Evolutionary conservation across 768 basidiomycete genomes (phyloP).

Genomic region (Leccinum broughii): DNA sequence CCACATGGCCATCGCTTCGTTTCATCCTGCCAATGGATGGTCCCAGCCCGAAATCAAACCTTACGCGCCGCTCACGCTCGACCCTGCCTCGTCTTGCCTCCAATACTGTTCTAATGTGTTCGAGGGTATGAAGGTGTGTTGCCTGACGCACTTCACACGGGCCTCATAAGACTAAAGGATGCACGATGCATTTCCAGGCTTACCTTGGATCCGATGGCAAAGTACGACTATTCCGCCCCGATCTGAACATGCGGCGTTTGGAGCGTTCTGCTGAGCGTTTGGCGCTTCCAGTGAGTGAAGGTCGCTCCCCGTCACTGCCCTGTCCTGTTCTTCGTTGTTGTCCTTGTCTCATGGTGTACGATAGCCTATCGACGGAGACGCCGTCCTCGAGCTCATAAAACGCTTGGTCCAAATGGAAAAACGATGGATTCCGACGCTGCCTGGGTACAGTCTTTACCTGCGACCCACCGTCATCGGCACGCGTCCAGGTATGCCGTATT

Average conservation of each 20-base stretch:
- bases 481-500: constrained; percentile 30
- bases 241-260: constrained; percentile 84
- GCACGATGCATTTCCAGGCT: no score
- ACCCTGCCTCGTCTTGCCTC: constrained; percentile 46
- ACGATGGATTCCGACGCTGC: constrained; percentile 79
- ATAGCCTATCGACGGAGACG: constrained; percentile 46
- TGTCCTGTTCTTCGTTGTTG: not conserved
- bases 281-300: constrained; percentile 61
- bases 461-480: constrained; percentile 72
- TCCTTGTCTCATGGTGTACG: no score
- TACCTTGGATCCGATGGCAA: constrained; percentile 72
- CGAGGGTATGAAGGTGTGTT: no score
- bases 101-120: no score
- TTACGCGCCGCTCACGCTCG: constrained; percentile 58
- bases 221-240: constrained; percentile 77
- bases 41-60: constrained; percentile 71
- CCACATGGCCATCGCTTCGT: constrained; percentile 75
- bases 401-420: constrained; percentile 67
- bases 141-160: no score
- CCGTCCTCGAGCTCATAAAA: constrained; percentile 55
- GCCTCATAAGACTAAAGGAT: no score
- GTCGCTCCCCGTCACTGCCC: not conserved
- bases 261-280: constrained; percentile 65
- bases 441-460: constrained; percentile 84
- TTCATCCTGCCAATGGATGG: constrained; percentile 67